Percentiles rank a stretch among this genome's conserved stretches.
Conservation (phyloP, 345 rosid genomes). For the Moringa oleifera region DNA sequence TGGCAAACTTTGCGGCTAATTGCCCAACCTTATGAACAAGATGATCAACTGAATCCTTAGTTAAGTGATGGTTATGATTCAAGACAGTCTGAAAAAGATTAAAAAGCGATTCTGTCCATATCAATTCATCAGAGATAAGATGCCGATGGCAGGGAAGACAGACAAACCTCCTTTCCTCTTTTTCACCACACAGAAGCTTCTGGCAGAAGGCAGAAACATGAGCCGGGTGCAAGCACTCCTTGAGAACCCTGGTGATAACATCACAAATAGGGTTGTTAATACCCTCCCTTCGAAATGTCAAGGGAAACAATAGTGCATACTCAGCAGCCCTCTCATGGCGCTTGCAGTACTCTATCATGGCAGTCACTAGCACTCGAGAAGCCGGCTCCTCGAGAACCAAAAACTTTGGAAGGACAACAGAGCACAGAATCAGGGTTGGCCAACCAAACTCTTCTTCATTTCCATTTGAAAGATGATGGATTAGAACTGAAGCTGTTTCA, state of each 20-base stretch:
- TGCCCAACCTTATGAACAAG: conserved; percentile 34
- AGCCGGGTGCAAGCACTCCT: conserved; percentile 73
- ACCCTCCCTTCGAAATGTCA: conserved; percentile 49
- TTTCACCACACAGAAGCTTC: conserved; percentile 56
- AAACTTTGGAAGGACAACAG: conserved; percentile 63
- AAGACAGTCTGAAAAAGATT: conserved; percentile 53
- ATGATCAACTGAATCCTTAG: conserved; percentile 55
- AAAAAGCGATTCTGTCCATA: conserved; percentile 67
- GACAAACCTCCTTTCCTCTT: conserved; percentile 34
- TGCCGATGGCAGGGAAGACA: conserved; percentile 52
- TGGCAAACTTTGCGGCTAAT: conserved; percentile 38
- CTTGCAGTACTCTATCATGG: conserved; percentile 56
- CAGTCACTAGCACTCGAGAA: conserved; percentile 52
- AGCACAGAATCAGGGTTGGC: conserved; percentile 66
- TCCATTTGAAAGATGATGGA: conserved; percentile 39
- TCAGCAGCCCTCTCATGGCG: conserved; percentile 59
- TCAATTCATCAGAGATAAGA: conserved; percentile 46
- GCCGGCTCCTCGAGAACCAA: conserved; percentile 48
- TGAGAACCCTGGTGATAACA: conserved; percentile 46
- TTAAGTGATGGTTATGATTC: conserved; percentile 46
- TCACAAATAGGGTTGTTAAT: conserved; percentile 54
- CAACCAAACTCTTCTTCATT: conserved; percentile 46
- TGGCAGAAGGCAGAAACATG: conserved; percentile 67
- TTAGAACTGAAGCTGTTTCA: conserved; percentile 50
- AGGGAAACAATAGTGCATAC: conserved; percentile 50